A percentile compares a stretch with the other conserved stretches of the same genome.
These are phyloP conservation scores for Kwoniella europaea DNA, from an alignment of 768 basidiomycete genomes.

Conservation along the genomic window DNA sequence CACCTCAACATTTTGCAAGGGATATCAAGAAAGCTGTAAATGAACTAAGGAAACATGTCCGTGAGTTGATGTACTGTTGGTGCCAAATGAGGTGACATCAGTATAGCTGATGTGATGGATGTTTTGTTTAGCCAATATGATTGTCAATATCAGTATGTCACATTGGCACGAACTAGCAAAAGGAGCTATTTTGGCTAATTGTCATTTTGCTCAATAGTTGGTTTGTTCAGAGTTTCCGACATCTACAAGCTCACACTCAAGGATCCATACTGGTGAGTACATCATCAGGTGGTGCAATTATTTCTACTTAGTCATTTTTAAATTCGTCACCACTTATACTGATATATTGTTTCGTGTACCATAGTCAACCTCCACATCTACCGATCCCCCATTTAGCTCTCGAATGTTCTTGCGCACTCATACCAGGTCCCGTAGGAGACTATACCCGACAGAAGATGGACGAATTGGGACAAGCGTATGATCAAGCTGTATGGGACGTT, in stretches of 20 bases:
- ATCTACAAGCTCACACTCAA: slow-evolving; percentile 48
- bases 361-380: slow-evolving; percentile 31
- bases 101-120: not conserved
- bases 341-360: not conserved
- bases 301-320: not conserved
- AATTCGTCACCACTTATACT: not conserved
- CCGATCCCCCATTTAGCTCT: slow-evolving; percentile 48
- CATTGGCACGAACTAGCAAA: not conserved
- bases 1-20: slow-evolving; percentile 45
- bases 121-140: slow-evolving; percentile 37
- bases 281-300: no score
- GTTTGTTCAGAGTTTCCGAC: slow-evolving; percentile 47
- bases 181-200: not conserved
- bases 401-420: slow-evolving; percentile 52
- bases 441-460: slow-evolving; percentile 52
- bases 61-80: slow-evolving; percentile 24
- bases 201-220: slow-evolving; percentile 32
- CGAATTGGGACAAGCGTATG: slow-evolving; percentile 46
- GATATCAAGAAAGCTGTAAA: slow-evolving; percentile 45
- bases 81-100: not conserved
- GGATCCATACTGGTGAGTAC: slow-evolving; percentile 40
- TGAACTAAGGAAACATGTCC: slow-evolving; percentile 38
- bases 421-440: slow-evolving; percentile 52
- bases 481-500: slow-evolving; percentile 41
- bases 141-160: slow-evolving; percentile 48